Base-by-base conservation (phyloP, 2,329 filamentous ascomycete genomes). In the Cytospora piceicola region DNA sequence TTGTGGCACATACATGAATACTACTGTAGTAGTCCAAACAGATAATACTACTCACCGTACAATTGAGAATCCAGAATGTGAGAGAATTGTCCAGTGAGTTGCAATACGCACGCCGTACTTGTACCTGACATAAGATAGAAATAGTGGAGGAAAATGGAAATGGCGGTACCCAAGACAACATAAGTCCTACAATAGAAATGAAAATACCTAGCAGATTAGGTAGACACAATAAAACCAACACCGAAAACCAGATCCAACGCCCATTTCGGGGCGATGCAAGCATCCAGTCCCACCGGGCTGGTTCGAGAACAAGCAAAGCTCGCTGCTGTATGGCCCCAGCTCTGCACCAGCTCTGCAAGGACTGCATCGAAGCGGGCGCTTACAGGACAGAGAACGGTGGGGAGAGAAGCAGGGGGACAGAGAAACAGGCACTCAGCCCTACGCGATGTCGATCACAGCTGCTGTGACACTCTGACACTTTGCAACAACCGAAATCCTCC, bases 381-480 rank as follows among this genome's bases (percentile, higher is more conserved):
- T 30, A 30, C 24, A 6, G 24, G 39, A 34, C 34, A 27, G 58
- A 30, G 34, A 4, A 12, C 9, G 12, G 34, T 3, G 34, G 34
- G 32, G 32, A 12, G 32, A 12, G 32, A 36, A 11, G 14, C 7
- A 12, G 32, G 11, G 32, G 11, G 32, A 12, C 7, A 3, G 51
- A 27, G 32, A 32, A 15, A 39, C 22, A 39, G 52, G 55, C 24
- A 36, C 55, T 67, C 65, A 67, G 65, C 65, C 65, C 65, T 67
- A 67, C 34, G 61, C 42, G 4, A 49, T 56, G 61, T 49, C 52
- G 61, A 65, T 64, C 65, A 24, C 65, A 24, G 22, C 52, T 64
- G 58, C 46, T 55, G 53, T 64, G 63, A 42, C 65, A 54, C 46
- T n/a, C n/a, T n/a, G n/a, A n/a, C n/a, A n/a, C n/a, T n/a, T n/a